Base-by-base conservation (phyloP, 2,329 filamentous ascomycete genomes). In the Trichoderma breve region DNA sequence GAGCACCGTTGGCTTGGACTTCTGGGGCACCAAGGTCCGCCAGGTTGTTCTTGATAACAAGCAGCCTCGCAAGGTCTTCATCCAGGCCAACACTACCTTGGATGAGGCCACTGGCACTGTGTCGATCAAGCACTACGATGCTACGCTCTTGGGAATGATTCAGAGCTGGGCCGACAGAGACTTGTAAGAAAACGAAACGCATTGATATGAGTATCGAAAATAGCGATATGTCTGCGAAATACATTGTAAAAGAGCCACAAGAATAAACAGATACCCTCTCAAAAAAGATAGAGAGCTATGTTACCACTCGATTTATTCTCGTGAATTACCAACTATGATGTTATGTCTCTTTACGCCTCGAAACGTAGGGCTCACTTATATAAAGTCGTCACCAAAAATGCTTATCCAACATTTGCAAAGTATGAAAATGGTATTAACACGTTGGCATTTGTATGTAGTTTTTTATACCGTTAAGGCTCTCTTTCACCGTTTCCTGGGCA, bases 61-160 rank as follows among this genome's bases (percentile, higher is more conserved):
- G 84, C 92, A 93, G 82, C 92, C 93, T n/a, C 85, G 92, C 73
- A 95, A 95, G 85, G 91, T 98, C 58, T 98, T 97, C 83, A 94
- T 98, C 69, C 95, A 98, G 84, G 94, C 93, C 73, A 98, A 97
- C 81, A 98, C 95, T 0, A 87, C 91, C 71, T 79, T 96, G 53
- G 89, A 92, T 73, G 87, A 89, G 80, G 83, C 87, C 14, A 89
- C 87, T 0, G 93, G 92, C 71, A 88, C 90, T 80, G 93, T 97
- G 34, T 87, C 86, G 15, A 82, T 97, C 81, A 93, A 91, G 83
- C 94, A 98, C 83, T 98, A 98, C 82, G 93, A 97, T 76, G 87
- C 94, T 1, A 93, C 89, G 6, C 84, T 91, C 7, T 88, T 92
- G 80, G 95, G 95, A 6, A 90, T 98, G 85, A 91, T 97, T 73